Evolutionary conservation across 768 basidiomycete genomes (phyloP), one percentile per base, ranked within the genome.

Genomic region (Trametes gibbosa): DNA sequence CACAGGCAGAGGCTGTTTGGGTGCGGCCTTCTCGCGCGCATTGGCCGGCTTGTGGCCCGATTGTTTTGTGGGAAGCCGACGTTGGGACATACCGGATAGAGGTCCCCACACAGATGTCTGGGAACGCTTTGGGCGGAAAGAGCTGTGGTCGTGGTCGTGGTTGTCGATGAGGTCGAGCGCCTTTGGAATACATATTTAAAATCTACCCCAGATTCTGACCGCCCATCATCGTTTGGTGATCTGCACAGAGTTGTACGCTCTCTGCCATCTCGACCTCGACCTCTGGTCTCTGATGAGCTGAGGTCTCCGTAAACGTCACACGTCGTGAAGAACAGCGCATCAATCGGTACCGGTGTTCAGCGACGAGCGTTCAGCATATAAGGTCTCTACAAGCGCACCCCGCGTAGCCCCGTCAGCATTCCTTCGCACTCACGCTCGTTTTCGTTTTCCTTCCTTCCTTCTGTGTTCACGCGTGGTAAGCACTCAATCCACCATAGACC

Each of bases 1-100:
- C 32, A 68, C 61, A 5, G 76, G 61, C 4, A 73, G 59, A 1
- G 73, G 68, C 48, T 70, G 66, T 57, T 73, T 76, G 42, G 50
- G 62, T 1, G 61, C 56, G 7, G 56, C 47, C 27, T 63, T 63
- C 41, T 59, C 49, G 40, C 54, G 58, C 0, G 56, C 13, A 0
- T n/a, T 5, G 25, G 46, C 41, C 16, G 51, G 3, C 24, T 54
- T 50, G 1, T 29, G 7, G 19, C 43, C 19, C 2, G 55, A 14
- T 37, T 45, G 29, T 10, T 32, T 32, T 32, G 29, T 10, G 29
- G 29, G 29, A 32, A 10, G 29, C 10, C 29, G 29, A 10, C 29
- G 29, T 10, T 32, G 29, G 10, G 29, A 32, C 29, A 32, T 32
- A 32, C 29, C 10, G 29, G 29, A n/a, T n/a, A n/a, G 5, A 32